A percentile compares a stretch with the other conserved stretches of the same genome.
These are phyloP conservation scores for Myxozyma monticola DNA, from an alignment of 805 yeast species.

Conservation along the genomic window DNA sequence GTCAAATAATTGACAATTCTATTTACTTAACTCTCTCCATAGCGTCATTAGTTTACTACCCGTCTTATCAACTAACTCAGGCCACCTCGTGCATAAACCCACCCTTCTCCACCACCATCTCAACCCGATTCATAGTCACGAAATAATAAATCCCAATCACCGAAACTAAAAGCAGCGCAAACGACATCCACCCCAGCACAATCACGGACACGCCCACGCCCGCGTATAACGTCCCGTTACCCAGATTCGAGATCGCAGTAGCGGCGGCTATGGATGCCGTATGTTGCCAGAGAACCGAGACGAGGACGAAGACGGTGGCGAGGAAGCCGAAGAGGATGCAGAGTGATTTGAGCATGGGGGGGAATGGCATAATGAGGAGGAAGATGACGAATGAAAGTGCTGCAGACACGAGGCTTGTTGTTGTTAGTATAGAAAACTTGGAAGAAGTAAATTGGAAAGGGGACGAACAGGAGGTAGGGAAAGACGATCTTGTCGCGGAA, in stretches of 20 bases:
- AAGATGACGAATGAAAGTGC: slow-evolving; percentile 20
- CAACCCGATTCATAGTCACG: slow-evolving; percentile 6
- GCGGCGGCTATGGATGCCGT: slow-evolving; percentile 24
- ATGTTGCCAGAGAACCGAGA: slow-evolving; percentile 30
- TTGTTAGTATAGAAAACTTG: background rate
- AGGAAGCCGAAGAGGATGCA: slow-evolving; percentile 15
- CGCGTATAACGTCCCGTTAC: slow-evolving; percentile 22
- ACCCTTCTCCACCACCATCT: too few species aligned
- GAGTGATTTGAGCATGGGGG: slow-evolving; percentile 18
- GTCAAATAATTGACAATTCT: too few species aligned
- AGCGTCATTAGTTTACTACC: too few species aligned
- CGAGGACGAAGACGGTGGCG: slow-evolving; percentile 17
- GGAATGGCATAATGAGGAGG: slow-evolving; percentile 22
- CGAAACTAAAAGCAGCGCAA: slow-evolving; percentile 13
- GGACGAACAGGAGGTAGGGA: slow-evolving; percentile 21
- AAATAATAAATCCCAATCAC: slow-evolving; percentile 23
- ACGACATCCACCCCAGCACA: slow-evolving; percentile 26
- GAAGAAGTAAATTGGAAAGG: background rate
- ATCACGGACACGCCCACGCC: slow-evolving; percentile 24
- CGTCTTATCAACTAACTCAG: too few species aligned
- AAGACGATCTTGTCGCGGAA: slow-evolving; percentile 22
- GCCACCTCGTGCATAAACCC: too few species aligned
- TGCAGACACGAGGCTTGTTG: slow-evolving; percentile 21
- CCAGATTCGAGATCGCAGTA: slow-evolving; percentile 9
- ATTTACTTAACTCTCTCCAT: too few species aligned